These are phyloP conservation scores for Lachnellula arida DNA, from an alignment of 2,329 filamentous ascomycete genomes.

Conservation along the genomic window DNA sequence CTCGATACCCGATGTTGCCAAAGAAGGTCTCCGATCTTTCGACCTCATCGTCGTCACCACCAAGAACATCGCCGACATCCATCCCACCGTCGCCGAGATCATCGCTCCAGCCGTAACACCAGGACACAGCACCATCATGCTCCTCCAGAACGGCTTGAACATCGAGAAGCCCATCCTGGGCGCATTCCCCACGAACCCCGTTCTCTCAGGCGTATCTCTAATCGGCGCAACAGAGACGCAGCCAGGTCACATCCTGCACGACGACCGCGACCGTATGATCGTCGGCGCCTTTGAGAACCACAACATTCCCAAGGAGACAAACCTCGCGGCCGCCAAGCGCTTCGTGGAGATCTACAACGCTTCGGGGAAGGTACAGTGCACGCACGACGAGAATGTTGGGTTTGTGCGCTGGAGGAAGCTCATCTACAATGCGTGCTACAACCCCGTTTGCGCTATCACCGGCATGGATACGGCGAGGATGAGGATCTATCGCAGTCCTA, in stretches of 20 bases:
- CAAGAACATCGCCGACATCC: constrained; percentile 26
- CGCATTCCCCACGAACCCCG: constrained; percentile 21
- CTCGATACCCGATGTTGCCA: constrained; percentile 6
- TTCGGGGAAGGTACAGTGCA: constrained; percentile 18
- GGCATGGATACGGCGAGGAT: constrained; percentile 24
- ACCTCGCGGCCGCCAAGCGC: constrained; percentile 13
- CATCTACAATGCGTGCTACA: constrained; percentile 26
- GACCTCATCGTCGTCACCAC: constrained; percentile 25
- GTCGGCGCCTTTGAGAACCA: constrained; percentile 21
- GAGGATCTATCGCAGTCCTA: constrained; percentile 28
- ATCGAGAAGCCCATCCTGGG: constrained; percentile 24
- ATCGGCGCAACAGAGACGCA: constrained; percentile 21
- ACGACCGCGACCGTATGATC: constrained; percentile 19
- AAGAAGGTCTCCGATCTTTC: constrained; percentile 10
- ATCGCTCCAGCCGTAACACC: constrained; percentile 24
- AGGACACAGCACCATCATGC: constrained; percentile 20
- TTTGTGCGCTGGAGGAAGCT: constrained; percentile 25
- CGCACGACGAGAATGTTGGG: constrained; percentile 20
- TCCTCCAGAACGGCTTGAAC: constrained; percentile 28
- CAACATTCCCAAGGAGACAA: constrained; percentile 10
- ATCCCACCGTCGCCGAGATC: constrained; percentile 33
- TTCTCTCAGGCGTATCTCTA: constrained; percentile 25
- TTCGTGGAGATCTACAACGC: constrained; percentile 23
- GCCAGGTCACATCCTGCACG: constrained; percentile 22
- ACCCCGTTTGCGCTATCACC: constrained; percentile 22